phyloP scores from a whole-genome alignment of 75 land plant genomes.

The Selaginella moellendorffii region DNA sequence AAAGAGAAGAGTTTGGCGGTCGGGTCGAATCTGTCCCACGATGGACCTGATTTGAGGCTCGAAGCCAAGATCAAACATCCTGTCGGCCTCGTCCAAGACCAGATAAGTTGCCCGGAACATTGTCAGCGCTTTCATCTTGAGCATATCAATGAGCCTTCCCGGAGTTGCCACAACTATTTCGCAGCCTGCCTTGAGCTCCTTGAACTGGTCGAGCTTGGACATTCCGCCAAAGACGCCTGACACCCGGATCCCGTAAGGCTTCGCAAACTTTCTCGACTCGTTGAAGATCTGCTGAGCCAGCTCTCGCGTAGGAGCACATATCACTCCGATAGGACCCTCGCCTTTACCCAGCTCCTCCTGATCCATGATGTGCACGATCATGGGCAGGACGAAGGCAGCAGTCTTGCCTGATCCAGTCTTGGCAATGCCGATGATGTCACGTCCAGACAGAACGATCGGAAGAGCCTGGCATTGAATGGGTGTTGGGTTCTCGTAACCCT shows the following conservation, averaged over 20 bases:
- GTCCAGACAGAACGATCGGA: conserved; percentile 72
- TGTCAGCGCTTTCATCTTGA: conserved; percentile 90
- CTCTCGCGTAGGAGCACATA: conserved; percentile 96
- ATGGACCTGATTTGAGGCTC: conserved; percentile 96
- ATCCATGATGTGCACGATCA: conserved; percentile 98
- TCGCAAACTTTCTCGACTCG: conserved; percentile 86
- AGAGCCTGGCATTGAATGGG: conserved; percentile 87
- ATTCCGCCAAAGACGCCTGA: conserved; percentile 96
- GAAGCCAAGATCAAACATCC: conserved; percentile 98
- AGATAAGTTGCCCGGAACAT: conserved; percentile 77
- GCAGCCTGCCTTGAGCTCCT: conserved; percentile 97
- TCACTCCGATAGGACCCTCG: conserved; percentile 90
- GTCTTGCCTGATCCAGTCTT: conserved; percentile 99
- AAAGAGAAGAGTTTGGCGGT: conserved; percentile 88
- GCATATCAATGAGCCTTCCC: conserved; percentile 86
- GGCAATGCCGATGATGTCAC: conserved; percentile 96
- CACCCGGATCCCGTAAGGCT: conserved; percentile 65
- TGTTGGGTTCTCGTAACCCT: conserved; percentile 93
- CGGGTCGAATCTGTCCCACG: conserved; percentile 94
- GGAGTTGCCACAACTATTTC: conserved; percentile 94
- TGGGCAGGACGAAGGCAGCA: conserved; percentile 94
- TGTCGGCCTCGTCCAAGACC: conserved; percentile 95
- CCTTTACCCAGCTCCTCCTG: conserved; percentile 86
- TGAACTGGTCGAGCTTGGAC: conserved; percentile 91
- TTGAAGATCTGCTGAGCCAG: conserved; percentile 86